Evolutionary conservation across 1,284 basidiomycete species (phyloP).

Genomic region (Acaromyces ingoldii): DNA sequence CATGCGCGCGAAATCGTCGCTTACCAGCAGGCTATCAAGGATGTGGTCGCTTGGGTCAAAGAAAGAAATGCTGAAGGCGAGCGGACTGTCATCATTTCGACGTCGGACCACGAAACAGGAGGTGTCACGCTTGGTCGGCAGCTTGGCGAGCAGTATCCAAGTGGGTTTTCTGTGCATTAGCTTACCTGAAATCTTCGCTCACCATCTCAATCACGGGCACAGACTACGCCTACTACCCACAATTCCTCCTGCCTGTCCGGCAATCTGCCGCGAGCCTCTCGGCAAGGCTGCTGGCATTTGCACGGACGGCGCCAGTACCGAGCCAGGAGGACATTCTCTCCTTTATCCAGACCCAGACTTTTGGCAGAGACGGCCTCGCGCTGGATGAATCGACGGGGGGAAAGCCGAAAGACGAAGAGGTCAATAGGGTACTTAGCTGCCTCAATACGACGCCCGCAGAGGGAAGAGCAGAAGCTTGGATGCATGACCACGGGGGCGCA

Average conservation of each 20-base stretch:
- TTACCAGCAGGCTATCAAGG: conserved; percentile 35
- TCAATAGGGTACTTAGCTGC: conserved; percentile 18
- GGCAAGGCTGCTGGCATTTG: conserved; percentile 31
- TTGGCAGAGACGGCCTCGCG: conserved; percentile 18
- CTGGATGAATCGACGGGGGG: conserved; percentile 27
- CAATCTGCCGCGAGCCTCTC: conserved; percentile 47
- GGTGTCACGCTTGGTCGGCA: conserved; percentile 52
- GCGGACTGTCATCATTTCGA: conserved; percentile 49
- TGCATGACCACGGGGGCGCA: conserved; percentile 27
- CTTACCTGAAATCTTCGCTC: background rate
- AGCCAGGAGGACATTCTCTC: conserved; percentile 14
- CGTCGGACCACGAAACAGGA: conserved; percentile 54
- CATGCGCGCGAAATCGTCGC: conserved; percentile 44
- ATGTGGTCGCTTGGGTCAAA: conserved; percentile 33
- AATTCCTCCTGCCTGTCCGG: conserved; percentile 47
- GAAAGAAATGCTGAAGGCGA: conserved; percentile 19
- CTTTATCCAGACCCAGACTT: conserved; percentile 22
- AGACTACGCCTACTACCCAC: conserved; percentile 50
- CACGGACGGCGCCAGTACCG: background rate
- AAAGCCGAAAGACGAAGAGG: conserved; percentile 25
- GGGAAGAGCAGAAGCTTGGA: no score
- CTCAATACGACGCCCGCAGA: conserved; percentile 9
- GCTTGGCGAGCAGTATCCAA: conserved; percentile 43
- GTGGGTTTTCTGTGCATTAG: background rate
- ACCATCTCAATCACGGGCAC: background rate